phyloP scores from a whole-genome alignment of 1,284 basidiomycete species.

The Trametes hirsuta region DNA sequence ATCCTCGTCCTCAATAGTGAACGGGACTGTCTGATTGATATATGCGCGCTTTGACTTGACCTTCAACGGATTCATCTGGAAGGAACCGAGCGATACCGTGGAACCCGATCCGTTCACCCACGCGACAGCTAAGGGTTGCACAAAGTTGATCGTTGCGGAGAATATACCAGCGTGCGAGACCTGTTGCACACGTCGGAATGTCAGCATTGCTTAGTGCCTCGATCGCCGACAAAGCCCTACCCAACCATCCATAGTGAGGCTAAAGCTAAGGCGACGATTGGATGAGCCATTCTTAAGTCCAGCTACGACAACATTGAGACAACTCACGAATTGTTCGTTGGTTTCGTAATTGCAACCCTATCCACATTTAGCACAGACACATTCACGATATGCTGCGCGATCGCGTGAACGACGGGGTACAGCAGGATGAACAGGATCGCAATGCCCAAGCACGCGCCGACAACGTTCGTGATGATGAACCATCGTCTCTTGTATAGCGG shows the following conservation, averaged over 20 bases:
- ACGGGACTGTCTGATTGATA: constrained; percentile 60
- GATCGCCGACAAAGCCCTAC: constrained; percentile 20
- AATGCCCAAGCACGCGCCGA: constrained; percentile 51
- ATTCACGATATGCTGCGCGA: constrained; percentile 64
- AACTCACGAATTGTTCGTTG: constrained; percentile 57
- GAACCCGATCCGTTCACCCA: constrained; percentile 49
- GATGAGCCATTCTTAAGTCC: not conserved
- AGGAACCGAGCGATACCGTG: constrained; percentile 50
- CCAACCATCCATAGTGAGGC: constrained; percentile 50
- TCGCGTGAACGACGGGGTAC: constrained; percentile 66
- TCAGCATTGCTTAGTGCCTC: not conserved
- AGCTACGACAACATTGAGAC: not conserved
- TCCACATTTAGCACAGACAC: constrained; percentile 54
- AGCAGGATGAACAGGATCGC: constrained; percentile 65
- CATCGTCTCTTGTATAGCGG: constrained; percentile 43
- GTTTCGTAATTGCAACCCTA: constrained; percentile 49
- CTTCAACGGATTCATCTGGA: constrained; percentile 48
- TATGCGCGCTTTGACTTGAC: constrained; percentile 56
- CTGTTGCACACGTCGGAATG: constrained; percentile 21
- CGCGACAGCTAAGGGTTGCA: constrained; percentile 52
- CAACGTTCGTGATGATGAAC: constrained; percentile 49
- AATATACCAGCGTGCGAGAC: constrained; percentile 66
- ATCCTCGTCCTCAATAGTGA: constrained; percentile 54
- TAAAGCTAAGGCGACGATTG: constrained; percentile 36
- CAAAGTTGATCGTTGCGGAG: constrained; percentile 60